Conservation (phyloP, 495 filamentous ascomycete genomes). For the Trichoderma asperelloides region DNA sequence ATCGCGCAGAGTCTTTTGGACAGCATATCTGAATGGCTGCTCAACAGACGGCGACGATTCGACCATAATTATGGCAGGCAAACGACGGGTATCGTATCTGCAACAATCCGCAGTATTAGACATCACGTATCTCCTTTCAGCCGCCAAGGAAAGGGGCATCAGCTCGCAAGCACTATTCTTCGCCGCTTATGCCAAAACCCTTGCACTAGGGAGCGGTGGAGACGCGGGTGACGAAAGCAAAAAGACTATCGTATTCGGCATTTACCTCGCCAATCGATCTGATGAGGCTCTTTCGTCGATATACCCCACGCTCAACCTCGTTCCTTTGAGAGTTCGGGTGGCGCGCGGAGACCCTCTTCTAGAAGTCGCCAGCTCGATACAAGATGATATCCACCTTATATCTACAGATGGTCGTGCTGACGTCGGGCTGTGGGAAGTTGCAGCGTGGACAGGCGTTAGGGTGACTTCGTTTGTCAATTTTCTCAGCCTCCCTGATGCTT, state of each 20-base stretch:
- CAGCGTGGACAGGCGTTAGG: slow-evolving; percentile 36
- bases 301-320: slow-evolving; percentile 33
- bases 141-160: slow-evolving; percentile 20
- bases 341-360: slow-evolving; percentile 8
- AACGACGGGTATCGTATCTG: slow-evolving; percentile 14
- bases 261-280: slow-evolving; percentile 37
- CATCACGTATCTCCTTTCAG: slow-evolving; percentile 12
- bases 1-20: slow-evolving; percentile 16
- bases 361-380: slow-evolving; percentile 25
- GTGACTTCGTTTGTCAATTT: slow-evolving; percentile 50
- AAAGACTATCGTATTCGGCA: slow-evolving; percentile 28
- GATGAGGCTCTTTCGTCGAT: slow-evolving; percentile 12
- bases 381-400: slow-evolving; percentile 32
- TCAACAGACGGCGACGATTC: not conserved
- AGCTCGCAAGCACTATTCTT: slow-evolving; percentile 36
- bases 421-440: slow-evolving; percentile 40
- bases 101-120: slow-evolving; percentile 14
- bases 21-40: not conserved
- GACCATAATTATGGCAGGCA: not conserved
- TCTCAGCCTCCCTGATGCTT: slow-evolving; percentile 25
- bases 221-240: not conserved
- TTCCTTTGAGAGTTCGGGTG: slow-evolving; percentile 28
- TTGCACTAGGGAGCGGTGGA: slow-evolving; percentile 11
- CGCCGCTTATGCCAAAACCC: slow-evolving; percentile 27
- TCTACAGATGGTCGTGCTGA: slow-evolving; percentile 22